Conservation (phyloP, 2,329 filamentous ascomycete species). For the Apiospora phragmitis region DNA sequence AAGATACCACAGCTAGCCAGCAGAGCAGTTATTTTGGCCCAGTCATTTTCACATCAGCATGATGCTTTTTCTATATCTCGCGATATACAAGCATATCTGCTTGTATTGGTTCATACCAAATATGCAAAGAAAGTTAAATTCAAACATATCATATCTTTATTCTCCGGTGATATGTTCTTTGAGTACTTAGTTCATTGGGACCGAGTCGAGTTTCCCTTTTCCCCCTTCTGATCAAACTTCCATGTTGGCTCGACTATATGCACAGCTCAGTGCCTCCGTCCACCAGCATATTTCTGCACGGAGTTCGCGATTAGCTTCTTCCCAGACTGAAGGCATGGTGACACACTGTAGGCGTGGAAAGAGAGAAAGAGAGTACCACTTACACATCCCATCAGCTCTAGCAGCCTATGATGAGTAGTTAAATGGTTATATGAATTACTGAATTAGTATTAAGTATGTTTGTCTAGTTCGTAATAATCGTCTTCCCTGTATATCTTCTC, state of each 20-base stretch:
- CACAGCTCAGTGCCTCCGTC: neutral
- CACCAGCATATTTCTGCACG: too few species aligned
- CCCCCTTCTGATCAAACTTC: too few species aligned
- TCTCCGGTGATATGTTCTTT: neutral
- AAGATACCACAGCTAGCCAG: neutral
- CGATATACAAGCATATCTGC: neutral
- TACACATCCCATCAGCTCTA: neutral
- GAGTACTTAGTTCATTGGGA: neutral
- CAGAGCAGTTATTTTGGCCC: neutral
- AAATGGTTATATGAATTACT: neutral
- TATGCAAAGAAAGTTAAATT: slow-evolving; percentile 6
- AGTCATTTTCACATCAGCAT: slow-evolving; percentile 1
- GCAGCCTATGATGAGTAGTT: neutral
- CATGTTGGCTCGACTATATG: neutral
- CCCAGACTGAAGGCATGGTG: neutral
- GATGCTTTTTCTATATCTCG: neutral
- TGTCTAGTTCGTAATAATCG: neutral
- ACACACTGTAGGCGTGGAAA: too few species aligned
- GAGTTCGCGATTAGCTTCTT: too few species aligned
- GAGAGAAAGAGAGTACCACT: neutral
- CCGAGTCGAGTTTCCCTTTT: too few species aligned
- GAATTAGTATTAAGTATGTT: neutral
- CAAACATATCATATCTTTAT: neutral
- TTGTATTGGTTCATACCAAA: neutral
- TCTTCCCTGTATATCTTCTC: neutral